Evolutionary conservation across 257 asterid genomes (phyloP), one percentile per base, ranked within the genome.

Genomic region (Misopates orontium): DNA sequence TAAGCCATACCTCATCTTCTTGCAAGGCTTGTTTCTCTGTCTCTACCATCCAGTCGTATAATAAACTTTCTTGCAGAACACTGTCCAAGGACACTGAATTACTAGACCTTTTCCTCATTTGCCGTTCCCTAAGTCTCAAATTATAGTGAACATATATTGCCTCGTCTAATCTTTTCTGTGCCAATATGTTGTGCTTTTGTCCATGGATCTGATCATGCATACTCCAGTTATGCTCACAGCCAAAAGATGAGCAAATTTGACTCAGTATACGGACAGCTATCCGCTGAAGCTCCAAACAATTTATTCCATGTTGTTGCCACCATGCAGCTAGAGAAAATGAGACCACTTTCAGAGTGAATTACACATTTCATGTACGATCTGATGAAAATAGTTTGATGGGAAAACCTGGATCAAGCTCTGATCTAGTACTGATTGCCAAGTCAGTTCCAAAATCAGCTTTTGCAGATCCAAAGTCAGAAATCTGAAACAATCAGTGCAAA

Each of bases 381-480:
- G 51, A 42, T 59, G 40, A 23, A 58, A 71, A 39, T 31, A 42
- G 48, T 69, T 69, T 60, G 42, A 75, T 75, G 68, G 73, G 40
- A 51, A 59, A 62, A 90, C 97, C 97, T 82, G 97, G 96, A 81
- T 85, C 89, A 70, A 90, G 97, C 80, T 82, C 96, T 56, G 85
- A 73, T 83, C 97, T 84, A 71, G 97, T 87, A 66, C 87, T 84
- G 63, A 90, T 84, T 18, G 97, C 97, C 90, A 90, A 75, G 75
- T 90, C 97, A 41, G 97, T 90, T 70, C 96, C 95, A 77, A 90
- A 90, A 84, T 90, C 97, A 73, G 96, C 97, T 80, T 87, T 87
- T 25, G 97, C 96, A 69, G 97, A 75, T 25, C 80, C 80, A 55
- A 90, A 90, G 70, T 90, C 97, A 42, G 96, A 85, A 66, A 87